Conservation (phyloP, 306 rosid genomes). For the Fagus sylvatica region DNA sequence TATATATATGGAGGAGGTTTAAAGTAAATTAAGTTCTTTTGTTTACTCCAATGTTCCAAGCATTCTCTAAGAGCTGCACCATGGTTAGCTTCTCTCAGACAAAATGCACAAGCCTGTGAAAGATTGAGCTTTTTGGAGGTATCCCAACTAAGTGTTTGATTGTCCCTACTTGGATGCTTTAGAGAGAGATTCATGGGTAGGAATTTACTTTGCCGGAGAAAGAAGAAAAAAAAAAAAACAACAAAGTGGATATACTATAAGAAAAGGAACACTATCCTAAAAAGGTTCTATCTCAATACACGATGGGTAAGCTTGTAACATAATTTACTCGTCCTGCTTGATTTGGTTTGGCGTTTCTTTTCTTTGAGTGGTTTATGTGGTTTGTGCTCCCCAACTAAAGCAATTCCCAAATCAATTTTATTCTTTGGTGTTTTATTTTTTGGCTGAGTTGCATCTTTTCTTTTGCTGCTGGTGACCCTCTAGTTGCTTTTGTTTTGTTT, state of each 20-base stretch:
- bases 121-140: constrained; percentile 40
- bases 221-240: constrained; percentile 17
- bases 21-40: constrained; percentile 1
- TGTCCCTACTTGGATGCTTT: constrained; percentile 35
- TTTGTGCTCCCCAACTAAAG: constrained; percentile 26
- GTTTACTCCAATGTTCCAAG: constrained; percentile 33
- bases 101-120: constrained; percentile 45
- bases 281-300: constrained; percentile 34
- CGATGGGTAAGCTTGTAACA: constrained; percentile 35
- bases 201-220: constrained; percentile 38
- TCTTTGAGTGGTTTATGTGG: neutral
- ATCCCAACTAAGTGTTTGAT: constrained; percentile 22
- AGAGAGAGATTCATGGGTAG: constrained; percentile 42
- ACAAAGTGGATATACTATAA: constrained; percentile 11
- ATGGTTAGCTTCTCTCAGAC: constrained; percentile 27
- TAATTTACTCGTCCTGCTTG: constrained; percentile 21
- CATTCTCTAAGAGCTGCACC: neutral
- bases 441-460: no score
- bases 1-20: constrained; percentile 9
- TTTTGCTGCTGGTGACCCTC: no score
- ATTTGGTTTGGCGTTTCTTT: constrained; percentile 1
- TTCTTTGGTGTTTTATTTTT: neutral
- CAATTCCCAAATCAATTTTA: constrained; percentile 5
- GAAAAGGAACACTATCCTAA: constrained; percentile 37
- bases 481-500: neutral